Conservation (phyloP, 345 rosid genomes). For the Sisymbrium altissimum region DNA sequence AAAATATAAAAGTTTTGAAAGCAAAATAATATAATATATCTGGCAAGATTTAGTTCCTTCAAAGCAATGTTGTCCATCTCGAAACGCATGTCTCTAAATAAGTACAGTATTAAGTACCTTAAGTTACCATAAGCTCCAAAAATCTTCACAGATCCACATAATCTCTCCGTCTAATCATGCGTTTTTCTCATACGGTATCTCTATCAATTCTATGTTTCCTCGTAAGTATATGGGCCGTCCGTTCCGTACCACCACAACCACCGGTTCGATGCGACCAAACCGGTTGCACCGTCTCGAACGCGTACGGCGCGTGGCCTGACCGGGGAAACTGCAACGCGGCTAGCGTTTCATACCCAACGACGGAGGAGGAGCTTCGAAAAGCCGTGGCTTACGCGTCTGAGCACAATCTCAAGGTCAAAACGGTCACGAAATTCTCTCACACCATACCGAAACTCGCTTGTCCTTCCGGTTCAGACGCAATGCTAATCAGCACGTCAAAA, state of each 20-base stretch:
- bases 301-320: conserved; percentile 83
- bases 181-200: not conserved
- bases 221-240: conserved; percentile 8
- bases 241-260: conserved; percentile 53
- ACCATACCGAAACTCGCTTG: conserved; percentile 86
- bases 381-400: conserved; percentile 59
- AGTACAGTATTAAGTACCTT: not conserved
- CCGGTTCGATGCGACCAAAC: conserved; percentile 52
- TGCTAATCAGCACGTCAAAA: conserved; percentile 66
- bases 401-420: conserved; percentile 60
- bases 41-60: not conserved
- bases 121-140: not conserved
- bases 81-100: not conserved
- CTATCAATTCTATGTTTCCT: conserved; percentile 11
- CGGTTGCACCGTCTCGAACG: conserved; percentile 58
- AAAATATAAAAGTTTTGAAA: not conserved
- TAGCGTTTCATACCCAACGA: conserved; percentile 51
- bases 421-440: conserved; percentile 69
- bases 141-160: not conserved
- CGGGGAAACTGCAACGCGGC: conserved; percentile 52
- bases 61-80: conserved; percentile 15
- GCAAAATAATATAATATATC: not conserved
- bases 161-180: conserved; percentile 16
- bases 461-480: conserved; percentile 45
- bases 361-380: conserved; percentile 60